Evolutionary conservation across 768 basidiomycete species (phyloP).

Genomic region (Phaeotremella fagi): DNA sequence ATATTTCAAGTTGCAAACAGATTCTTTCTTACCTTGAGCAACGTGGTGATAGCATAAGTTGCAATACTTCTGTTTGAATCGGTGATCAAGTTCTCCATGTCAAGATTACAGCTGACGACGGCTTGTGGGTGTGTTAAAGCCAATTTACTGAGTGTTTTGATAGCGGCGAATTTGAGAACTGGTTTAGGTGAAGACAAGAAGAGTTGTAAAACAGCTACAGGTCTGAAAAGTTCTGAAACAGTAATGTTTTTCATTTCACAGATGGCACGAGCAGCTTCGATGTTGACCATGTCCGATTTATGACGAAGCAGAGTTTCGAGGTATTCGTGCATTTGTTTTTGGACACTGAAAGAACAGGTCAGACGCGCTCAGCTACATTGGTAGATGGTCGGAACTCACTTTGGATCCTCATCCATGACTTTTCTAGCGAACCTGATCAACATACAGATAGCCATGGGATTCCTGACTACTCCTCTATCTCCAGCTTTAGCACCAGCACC

Average conservation of each 20-base stretch:
- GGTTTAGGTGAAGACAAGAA: slow-evolving; percentile 95
- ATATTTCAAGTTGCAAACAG: not conserved
- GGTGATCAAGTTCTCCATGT: slow-evolving; percentile 92
- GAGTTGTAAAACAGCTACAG: slow-evolving; percentile 92
- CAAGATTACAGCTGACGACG: slow-evolving; percentile 89
- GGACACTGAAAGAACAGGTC: slow-evolving; percentile 57
- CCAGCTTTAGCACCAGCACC: slow-evolving; percentile 56
- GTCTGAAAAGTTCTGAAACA: slow-evolving; percentile 69
- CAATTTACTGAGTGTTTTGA: slow-evolving; percentile 85
- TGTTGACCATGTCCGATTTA: slow-evolving; percentile 99
- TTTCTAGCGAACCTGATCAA: slow-evolving; percentile 97
- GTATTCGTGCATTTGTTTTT: slow-evolving; percentile 86
- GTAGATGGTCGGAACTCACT: slow-evolving; percentile 58
- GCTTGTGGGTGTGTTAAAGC: slow-evolving; percentile 78
- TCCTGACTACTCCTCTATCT: slow-evolving; percentile 81
- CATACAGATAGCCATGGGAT: slow-evolving; percentile 97
- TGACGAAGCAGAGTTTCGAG: slow-evolving; percentile 93
- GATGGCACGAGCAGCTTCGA: slow-evolving; percentile 94
- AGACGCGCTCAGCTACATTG: not conserved
- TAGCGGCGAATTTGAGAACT: slow-evolving; percentile 93
- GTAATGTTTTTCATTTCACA: slow-evolving; percentile 90
- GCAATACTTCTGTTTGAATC: slow-evolving; percentile 94
- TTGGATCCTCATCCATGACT: slow-evolving; percentile 97
- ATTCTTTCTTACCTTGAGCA: slow-evolving; percentile 69
- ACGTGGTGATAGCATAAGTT: slow-evolving; percentile 95